Percentiles rank a stretch among this genome's conserved stretches.
phyloP scores from a whole-genome alignment of 345 rosid genomes.

The Mallotus nudiflorus region DNA sequence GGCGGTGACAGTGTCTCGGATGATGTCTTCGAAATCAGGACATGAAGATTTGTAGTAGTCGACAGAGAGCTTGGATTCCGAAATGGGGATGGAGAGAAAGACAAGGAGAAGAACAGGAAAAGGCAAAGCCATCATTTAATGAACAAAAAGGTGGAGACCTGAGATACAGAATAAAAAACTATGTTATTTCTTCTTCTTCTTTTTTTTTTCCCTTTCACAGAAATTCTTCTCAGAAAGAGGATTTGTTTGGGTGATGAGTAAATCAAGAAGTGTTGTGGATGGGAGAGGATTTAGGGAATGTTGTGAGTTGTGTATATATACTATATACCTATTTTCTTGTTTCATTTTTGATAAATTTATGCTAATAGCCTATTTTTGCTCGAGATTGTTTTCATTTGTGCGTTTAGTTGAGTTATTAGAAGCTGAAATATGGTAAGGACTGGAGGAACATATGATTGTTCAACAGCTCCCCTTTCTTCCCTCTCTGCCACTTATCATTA shows the following conservation, averaged over 20 bases:
- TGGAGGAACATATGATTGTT: too few relatives aligned
- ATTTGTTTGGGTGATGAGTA: background rate
- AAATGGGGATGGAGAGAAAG: constrained; percentile 19
- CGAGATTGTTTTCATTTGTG: too few relatives aligned
- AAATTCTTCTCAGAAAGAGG: constrained; percentile 1
- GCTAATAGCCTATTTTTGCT: constrained; percentile 13
- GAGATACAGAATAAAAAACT: background rate
- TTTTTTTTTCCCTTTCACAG: constrained; percentile 21
- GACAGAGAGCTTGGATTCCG: constrained; percentile 32
- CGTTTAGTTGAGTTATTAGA: too few relatives aligned
- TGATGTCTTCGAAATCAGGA: constrained; percentile 47
- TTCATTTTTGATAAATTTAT: background rate
- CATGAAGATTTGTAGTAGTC: constrained; percentile 61
- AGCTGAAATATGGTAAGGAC: too few relatives aligned
- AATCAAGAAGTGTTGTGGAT: constrained; percentile 14
- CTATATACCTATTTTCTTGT: background rate
- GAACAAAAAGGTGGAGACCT: background rate
- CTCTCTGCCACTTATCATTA: too few relatives aligned
- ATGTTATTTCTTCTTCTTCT: constrained; percentile 10
- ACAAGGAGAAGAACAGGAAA: constrained; percentile 14
- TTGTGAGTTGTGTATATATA: background rate
- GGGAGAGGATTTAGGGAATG: constrained; percentile 16
- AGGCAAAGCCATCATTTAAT: constrained; percentile 14
- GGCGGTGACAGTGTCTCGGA: constrained; percentile 37
- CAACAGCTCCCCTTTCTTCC: too few relatives aligned